A percentile compares a stretch with the other conserved stretches of the same genome.
Evolutionary conservation across 1,139 yeast genomes (phyloP).

Genomic region (Hemisphaericaspora lyxosophila): DNA sequence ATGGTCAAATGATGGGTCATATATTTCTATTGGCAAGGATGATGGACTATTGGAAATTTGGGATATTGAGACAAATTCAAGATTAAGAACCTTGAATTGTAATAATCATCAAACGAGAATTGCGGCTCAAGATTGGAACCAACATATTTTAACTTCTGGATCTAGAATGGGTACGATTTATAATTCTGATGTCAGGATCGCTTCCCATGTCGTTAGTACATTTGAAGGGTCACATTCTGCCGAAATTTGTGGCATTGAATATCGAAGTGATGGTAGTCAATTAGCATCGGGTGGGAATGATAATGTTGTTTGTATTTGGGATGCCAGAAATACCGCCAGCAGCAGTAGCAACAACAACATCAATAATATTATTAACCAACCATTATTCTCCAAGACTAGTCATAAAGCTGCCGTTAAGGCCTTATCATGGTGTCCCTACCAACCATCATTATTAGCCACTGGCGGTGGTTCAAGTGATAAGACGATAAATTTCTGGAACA

Average conservation of each 20-base stretch:
- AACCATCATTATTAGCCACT: slow-evolving; percentile 77
- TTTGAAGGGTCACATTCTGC: slow-evolving; percentile 63
- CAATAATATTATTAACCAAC: slow-evolving; percentile 25
- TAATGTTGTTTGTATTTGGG: slow-evolving; percentile 93
- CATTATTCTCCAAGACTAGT: slow-evolving; percentile 72
- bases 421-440: slow-evolving; percentile 92
- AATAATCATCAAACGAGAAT: slow-evolving; percentile 64
- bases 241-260: slow-evolving; percentile 90
- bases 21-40: slow-evolving; percentile 79
- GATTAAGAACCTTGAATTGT: slow-evolving; percentile 76
- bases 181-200: slow-evolving; percentile 90
- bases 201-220: slow-evolving; percentile 68
- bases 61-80: slow-evolving; percentile 81
- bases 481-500: slow-evolving; percentile 92
- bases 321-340: slow-evolving; percentile 59
- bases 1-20: slow-evolving; percentile 93
- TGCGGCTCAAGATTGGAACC: slow-evolving; percentile 85
- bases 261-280: slow-evolving; percentile 81
- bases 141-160: slow-evolving; percentile 79
- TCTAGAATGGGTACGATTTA: slow-evolving; percentile 79
- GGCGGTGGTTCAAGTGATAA: slow-evolving; percentile 97
- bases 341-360: background rate
- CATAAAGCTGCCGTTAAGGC: slow-evolving; percentile 98
- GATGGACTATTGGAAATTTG: slow-evolving; percentile 89
- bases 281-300: slow-evolving; percentile 95